These are phyloP conservation scores for Phaseolus lunatus DNA, from an alignment of 306 rosid genomes.

Conservation along the genomic window DNA sequence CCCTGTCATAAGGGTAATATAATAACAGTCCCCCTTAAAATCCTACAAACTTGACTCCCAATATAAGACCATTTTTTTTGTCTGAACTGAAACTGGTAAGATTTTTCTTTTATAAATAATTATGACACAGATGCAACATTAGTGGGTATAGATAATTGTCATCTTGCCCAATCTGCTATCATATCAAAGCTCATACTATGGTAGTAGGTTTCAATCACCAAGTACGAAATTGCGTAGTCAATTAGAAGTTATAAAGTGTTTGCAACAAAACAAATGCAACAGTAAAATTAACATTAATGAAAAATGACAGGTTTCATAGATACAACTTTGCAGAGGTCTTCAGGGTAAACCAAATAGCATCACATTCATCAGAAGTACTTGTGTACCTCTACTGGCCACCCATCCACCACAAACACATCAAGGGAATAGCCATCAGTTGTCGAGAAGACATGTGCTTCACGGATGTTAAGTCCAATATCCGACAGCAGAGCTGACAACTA, in stretches of 20 bases:
- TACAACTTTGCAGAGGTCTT: conserved; percentile 8
- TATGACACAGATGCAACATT: conserved; percentile 34
- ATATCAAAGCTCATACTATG: conserved; percentile 19
- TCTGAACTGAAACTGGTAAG: conserved; percentile 39
- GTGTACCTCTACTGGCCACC: conserved; percentile 58
- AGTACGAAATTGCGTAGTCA: conserved; percentile 30
- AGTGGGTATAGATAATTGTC: conserved; percentile 27
- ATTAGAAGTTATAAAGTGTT: conserved; percentile 33
- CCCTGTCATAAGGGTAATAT: conserved; percentile 70
- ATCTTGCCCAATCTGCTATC: conserved; percentile 22
- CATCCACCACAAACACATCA: conserved; percentile 63
- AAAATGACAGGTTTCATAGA: conserved; percentile 6
- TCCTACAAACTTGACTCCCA: conserved; percentile 51
- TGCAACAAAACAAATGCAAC: conserved; percentile 27
- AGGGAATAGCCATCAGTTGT: conserved; percentile 66
- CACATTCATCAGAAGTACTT: conserved; percentile 6
- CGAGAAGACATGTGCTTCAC: conserved; percentile 69
- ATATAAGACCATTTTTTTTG: conserved; percentile 44
- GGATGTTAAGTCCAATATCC: conserved; percentile 65
- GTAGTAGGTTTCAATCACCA: conserved; percentile 33
- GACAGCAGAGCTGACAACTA: conserved; percentile 67
- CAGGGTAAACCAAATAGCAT: conserved; percentile 29
- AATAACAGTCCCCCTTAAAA: conserved; percentile 64
- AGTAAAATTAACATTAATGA: conserved; percentile 11
- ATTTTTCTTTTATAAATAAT: conserved; percentile 6